Evolutionary conservation across 2,329 filamentous ascomycete species (phyloP), one percentile per base, ranked within the genome.

Genomic region (Colletotrichum sp.): DNA sequence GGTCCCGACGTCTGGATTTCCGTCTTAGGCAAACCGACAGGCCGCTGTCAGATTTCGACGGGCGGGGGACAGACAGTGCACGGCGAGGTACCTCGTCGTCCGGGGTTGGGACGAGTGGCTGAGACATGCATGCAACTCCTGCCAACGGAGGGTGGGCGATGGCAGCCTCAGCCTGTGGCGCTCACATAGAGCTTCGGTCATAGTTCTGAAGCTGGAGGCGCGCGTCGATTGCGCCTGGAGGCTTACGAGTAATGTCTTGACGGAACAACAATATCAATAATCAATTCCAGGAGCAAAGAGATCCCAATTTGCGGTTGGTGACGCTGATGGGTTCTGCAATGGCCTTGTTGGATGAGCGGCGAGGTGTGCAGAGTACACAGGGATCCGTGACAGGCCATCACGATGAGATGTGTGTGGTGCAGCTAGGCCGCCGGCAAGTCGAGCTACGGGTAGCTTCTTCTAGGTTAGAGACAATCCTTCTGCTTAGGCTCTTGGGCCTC

Each of bases 21-120:
- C 68, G 26, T 39, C 52, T 75, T 67, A 52, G 72, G 72, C 52
- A 75, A 75, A 24, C 72, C 68, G 68, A 61, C 72, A 72, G 28
- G 39, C 24, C 57, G 43, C 67, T 71, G 61, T 74, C 67, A 48
- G 59, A 55, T 74, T 65, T 65, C 67, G n/a, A 59, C 55, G 34
- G 26, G 66, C 67, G 36, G 68, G 39, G 59, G 59, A 63, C 15
- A 63, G 67, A 26, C 59, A 52, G 43, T 52, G 43, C 43, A 52
- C 10, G n/a, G 43, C 24, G 60, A 67, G 24, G 36, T 63, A 67
- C 60, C 43, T 70, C 30, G 71, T 39, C 64, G 15, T 10, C 39
- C 21, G 43, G 52, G 43, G 48, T 61, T n/a, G 61, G 60, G 26
- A 43, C 39, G 34, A 67, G 61, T 32, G 59, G 59, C 59, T 63